A percentile compares a stretch with the other conserved stretches of the same genome.
phyloP scores from a whole-genome alignment of 1,139 yeast species.

The Blastobotrys capitulatus region DNA sequence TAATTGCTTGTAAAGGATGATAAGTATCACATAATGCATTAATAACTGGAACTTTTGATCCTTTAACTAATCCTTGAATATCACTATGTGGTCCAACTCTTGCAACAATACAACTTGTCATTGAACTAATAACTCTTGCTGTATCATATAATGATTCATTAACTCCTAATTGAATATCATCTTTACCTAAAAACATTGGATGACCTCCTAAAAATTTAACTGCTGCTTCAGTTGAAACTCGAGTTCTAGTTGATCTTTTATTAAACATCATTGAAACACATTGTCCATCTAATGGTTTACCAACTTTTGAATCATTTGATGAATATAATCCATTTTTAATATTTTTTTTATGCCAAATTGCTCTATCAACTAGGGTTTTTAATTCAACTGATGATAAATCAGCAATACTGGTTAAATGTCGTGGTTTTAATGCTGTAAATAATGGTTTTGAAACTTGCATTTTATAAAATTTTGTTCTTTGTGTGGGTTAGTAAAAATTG shows the following conservation, averaged over 20 bases:
- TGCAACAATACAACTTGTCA: slow-evolving; percentile 96
- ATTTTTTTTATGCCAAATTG: slow-evolving; percentile 28
- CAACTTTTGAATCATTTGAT: slow-evolving; percentile 29
- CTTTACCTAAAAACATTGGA: slow-evolving; percentile 94
- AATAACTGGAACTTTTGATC: slow-evolving; percentile 81
- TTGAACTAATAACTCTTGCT: slow-evolving; percentile 81
- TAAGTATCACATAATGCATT: slow-evolving; percentile 88
- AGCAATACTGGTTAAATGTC: slow-evolving; percentile 75
- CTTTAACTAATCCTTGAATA: slow-evolving; percentile 59
- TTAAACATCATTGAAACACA: slow-evolving; percentile 78
- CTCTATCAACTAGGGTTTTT: slow-evolving; percentile 49
- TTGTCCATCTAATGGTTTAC: slow-evolving; percentile 58
- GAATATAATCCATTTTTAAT: slow-evolving; percentile 28
- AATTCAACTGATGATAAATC: slow-evolving; percentile 71
- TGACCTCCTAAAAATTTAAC: slow-evolving; percentile 90
- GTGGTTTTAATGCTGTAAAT: slow-evolving; percentile 27
- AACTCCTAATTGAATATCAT: slow-evolving; percentile 92
- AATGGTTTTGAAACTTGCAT: slow-evolving; percentile 12
- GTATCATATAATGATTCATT: slow-evolving; percentile 89
- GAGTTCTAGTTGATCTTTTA: slow-evolving; percentile 90
- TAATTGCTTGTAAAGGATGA: slow-evolving; percentile 93
- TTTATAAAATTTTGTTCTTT: neutral
- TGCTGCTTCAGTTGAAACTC: slow-evolving; percentile 94
- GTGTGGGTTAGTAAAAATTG: neutral
- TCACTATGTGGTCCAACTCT: slow-evolving; percentile 84